Base-by-base conservation (phyloP, 257 asterid genomes). In the Scutellaria galericulata region DNA sequence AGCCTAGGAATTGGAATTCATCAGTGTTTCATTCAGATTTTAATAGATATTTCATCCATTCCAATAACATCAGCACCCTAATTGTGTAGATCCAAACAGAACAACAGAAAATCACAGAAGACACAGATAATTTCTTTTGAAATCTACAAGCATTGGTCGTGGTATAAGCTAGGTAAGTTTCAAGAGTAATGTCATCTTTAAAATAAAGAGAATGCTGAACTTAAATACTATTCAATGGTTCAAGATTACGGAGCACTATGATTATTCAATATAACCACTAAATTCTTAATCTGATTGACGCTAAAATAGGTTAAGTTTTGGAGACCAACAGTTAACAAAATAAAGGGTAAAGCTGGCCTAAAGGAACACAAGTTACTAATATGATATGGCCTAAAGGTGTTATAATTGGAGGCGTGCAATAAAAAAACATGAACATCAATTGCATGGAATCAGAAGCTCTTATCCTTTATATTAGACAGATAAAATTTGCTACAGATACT, bases 291-390 rank as follows among this genome's bases (percentile, higher is more conserved):
- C 8, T 52, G 11, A 9, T 14, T 31, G 37, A 7, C 7, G 48
- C 48, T 44, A 10, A 44, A 7, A 44, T 44, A 44, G 11, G 48
- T 10, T 3, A 44, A 44, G 48, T 44, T 44, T 42, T 10, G 3
- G 11, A 44, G 11, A 44, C 1, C 11, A 44, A 44, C 48, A 31
- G 37, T 4, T 31, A 31, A 31, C 37, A 31, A 31, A 31, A 31
- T 31, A 31, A 31, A 31, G 37, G 37, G 37, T 31, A 31, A 31
- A 31, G 37, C 37, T 31, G 37, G 37, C 37, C 3, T 31, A 13
- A 46, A 50, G 50, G 50, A 35, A 35, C 60, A 35, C 18, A 66
- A 5, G 41, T 35, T 13, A 51, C 61, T 15, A 66, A 66, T 66
- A 7, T 66, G 72, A 5, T 14, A 14, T 20, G 53, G 27, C 44